Evolutionary conservation across 805 yeast species (phyloP), one percentile per base, ranked within the genome.

Genomic region (Citeromyces nyonsensis): DNA sequence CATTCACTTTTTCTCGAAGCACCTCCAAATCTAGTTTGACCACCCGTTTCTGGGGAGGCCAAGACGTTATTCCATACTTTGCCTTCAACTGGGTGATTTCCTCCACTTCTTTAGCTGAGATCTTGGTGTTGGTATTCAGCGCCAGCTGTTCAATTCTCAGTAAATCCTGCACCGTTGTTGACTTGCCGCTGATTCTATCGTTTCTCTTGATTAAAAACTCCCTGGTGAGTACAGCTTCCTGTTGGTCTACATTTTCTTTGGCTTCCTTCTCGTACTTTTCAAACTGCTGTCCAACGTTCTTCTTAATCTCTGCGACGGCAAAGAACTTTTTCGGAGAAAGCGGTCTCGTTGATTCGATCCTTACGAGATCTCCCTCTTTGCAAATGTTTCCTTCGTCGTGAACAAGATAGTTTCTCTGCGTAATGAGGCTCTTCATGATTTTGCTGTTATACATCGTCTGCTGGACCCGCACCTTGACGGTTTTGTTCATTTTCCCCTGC

Each of bases 401-500:
- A 11, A 85, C 96, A 37, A 88, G 58, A 52, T 71, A 85, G 47
- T 83, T 93, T 46, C 79, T 81, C 59, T 85, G 71, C 46, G 69
- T 73, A 45, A 80, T 59, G 42, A 82, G 64, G 42, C 82, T 83
- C 56, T 80, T 81, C 51, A 80, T 79, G 40, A 82, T 68, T 38
- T 63, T 58, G 36, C 68, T 68, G 54, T 84, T 79, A 61, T 75
- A 83, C 28, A 70, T 69, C 47, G 74, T 75, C 30, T 74, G 74
- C 50, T 80, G 78, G 24, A 88, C 86, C 38, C 95, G 70, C 38
- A 88, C 96, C 59, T 85, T 86, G 40, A 88, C 85, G 36, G 97
- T 88, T 61, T 88, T 91, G 56, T 69, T 68, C 95, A 86, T 91
- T 54, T 84, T 84, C 28, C 97, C 97, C 49, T 86, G 96, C 32